Conservation (phyloP, 2,329 filamentous ascomycete genomes). For the Hypomyces rosellus region DNA sequence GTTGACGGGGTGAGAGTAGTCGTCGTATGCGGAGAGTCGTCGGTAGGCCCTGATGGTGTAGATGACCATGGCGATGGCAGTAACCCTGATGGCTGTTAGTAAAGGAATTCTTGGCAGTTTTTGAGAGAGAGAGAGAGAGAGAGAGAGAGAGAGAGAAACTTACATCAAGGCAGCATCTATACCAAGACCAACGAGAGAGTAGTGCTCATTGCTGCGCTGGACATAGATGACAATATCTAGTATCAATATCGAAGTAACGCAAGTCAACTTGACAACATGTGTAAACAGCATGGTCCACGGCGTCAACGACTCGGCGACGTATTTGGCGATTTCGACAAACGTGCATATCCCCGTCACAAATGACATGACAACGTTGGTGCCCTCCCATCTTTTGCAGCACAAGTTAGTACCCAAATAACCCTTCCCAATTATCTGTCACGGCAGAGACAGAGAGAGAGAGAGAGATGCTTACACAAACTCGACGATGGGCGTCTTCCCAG, state of each 20-base stretch:
- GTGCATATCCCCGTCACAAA: conserved; percentile 41
- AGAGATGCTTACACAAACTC: conserved; percentile 47
- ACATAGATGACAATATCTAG: conserved; percentile 48
- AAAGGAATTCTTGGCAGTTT: neutral
- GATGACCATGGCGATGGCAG: conserved; percentile 36
- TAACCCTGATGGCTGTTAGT: conserved; percentile 27
- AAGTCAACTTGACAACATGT: conserved; percentile 43
- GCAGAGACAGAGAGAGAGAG: no score
- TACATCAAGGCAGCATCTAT: conserved; percentile 46
- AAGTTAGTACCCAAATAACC: neutral
- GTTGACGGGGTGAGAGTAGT: conserved; percentile 44
- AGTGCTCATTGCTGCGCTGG: conserved; percentile 37
- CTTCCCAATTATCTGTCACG: neutral
- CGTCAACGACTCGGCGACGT: conserved; percentile 44
- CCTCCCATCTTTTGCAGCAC: conserved; percentile 46
- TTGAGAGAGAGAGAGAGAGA: neutral
- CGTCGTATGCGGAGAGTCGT: conserved; percentile 42
- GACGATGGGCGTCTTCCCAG: conserved; percentile 35
- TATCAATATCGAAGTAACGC: conserved; percentile 40
- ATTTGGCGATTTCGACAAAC: conserved; percentile 40
- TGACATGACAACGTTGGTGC: conserved; percentile 44
- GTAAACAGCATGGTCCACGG: conserved; percentile 49
- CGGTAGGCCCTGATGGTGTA: conserved; percentile 44
- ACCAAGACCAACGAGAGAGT: conserved; percentile 42
- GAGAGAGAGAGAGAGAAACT: conserved; percentile 15